Evolutionary conservation across 805 yeast genomes (phyloP), one percentile per base, ranked within the genome.

Genomic region (Zygotorulaspora sp.): DNA sequence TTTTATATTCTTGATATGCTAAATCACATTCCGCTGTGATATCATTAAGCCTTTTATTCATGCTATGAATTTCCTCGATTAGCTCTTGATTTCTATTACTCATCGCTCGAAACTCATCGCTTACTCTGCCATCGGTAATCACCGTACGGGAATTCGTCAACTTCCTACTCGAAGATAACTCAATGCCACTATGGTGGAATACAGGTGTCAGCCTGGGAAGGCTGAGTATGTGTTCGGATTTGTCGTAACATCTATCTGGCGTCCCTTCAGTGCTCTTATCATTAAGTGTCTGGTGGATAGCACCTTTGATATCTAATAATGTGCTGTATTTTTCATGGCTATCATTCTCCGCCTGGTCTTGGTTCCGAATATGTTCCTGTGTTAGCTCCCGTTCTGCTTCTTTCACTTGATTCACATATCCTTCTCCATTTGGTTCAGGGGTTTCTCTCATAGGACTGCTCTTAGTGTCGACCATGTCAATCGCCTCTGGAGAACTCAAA

Each of bases 161-260:
- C 22, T 16, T 16, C 11, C 22, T 18, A 7, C 16, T 17, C 12
- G 24, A 17, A 10, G 19, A n/a, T 12, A 14, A 9, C n/a, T 28
- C 36, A 12, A 4, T 11, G 14, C 27, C 18, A 11, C 21, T 30
- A 11, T 30, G 38, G 20, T 46, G 41, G 25, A 38, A 38, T 18
- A 55, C 32, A 16, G 60, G 60, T 3, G 57, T 50, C 21, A 55
- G 28, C 30, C 44, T 50, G 30, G 50, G 50, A 7, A 48, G 30
- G 17, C 40, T 38, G 3, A 42, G 37, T 2, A 38, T 37, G 15
- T 32, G 36, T 12, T 39, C 34, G 4, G 19, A 9, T 7, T 16
- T 21, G 6, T 26, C 21, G 4, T 26, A 11, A 4, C 17, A 12
- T 5, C 17, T 21, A 21, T 21, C 30, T 12, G 30, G 30, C 4